Conservation (phyloP, 768 basidiomycete species). For the Trametes meyenii region DNA sequence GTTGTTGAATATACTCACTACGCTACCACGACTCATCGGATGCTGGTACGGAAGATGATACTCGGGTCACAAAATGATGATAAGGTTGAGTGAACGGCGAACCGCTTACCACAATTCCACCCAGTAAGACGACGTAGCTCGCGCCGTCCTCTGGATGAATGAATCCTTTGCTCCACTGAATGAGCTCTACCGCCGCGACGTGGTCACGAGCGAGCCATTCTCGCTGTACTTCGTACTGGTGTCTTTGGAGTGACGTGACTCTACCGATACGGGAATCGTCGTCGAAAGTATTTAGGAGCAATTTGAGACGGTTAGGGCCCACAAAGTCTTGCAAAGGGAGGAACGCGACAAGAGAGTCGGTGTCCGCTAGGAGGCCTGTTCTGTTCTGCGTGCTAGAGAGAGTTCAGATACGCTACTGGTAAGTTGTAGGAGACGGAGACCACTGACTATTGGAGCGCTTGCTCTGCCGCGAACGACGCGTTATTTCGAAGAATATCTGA, state of each 20-base stretch:
- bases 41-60: too few species aligned
- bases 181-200: background rate
- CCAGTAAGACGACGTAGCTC: background rate
- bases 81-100: background rate
- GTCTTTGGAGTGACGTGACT: background rate
- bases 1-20: background rate
- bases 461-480: background rate
- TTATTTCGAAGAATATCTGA: background rate
- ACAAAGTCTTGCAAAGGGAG: background rate
- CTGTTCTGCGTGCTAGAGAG: background rate
- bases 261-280: too few species aligned
- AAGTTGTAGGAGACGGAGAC: background rate
- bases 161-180: background rate
- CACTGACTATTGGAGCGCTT: background rate
- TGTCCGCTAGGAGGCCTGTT: background rate
- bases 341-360: background rate
- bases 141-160: background rate
- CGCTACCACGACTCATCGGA: background rate
- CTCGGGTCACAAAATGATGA: too few species aligned
- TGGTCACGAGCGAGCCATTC: background rate
- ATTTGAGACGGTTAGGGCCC: too few species aligned
- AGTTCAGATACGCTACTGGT: background rate
- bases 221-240: background rate
- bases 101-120: background rate
- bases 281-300: background rate